Evolutionary conservation across 2,329 filamentous ascomycete genomes (phyloP).

Genomic region (Penicillium decumbens): DNA sequence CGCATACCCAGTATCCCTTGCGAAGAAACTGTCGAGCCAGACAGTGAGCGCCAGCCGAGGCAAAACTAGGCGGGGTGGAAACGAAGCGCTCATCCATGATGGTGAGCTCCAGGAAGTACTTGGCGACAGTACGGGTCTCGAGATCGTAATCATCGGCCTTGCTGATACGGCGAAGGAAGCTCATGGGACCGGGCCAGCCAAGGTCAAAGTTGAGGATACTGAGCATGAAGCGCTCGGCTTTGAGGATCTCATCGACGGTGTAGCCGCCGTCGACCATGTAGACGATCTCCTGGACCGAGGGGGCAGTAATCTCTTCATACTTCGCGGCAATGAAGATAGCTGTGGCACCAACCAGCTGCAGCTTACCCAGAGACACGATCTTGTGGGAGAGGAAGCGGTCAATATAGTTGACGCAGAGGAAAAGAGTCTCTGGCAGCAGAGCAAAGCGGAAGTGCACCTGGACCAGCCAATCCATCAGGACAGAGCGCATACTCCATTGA

Average conservation of each 20-base stretch:
- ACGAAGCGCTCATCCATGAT: constrained; percentile 99
- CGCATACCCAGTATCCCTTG: constrained; percentile 88
- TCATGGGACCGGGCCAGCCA: constrained; percentile 98
- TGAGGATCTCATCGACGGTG: constrained; percentile 83
- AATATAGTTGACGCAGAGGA: constrained; percentile 92
- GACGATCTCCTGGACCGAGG: constrained; percentile 88
- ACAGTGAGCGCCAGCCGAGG: constrained; percentile 88
- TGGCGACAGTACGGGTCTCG: constrained; percentile 89
- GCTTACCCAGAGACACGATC: constrained; percentile 87
- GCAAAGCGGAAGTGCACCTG: constrained; percentile 91
- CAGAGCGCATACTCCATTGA: constrained; percentile 96
- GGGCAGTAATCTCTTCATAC: constrained; percentile 98
- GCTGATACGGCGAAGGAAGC: constrained; percentile 92
- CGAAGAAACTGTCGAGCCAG: constrained; percentile 80
- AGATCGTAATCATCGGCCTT: constrained; percentile 97
- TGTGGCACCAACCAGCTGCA: constrained; percentile 93
- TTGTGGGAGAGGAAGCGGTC: constrained; percentile 94
- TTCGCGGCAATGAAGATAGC: constrained; percentile 95
- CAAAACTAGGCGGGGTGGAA: constrained; percentile 80
- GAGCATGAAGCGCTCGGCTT: constrained; percentile 97
- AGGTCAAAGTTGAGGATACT: constrained; percentile 94
- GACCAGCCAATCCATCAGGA: constrained; percentile 96
- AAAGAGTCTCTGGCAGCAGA: constrained; percentile 88
- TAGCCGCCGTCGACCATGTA: constrained; percentile 98
- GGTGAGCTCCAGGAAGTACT: constrained; percentile 95